Conservation (phyloP, 2,329 filamentous ascomycete genomes). For the Alternaria consortialis region DNA sequence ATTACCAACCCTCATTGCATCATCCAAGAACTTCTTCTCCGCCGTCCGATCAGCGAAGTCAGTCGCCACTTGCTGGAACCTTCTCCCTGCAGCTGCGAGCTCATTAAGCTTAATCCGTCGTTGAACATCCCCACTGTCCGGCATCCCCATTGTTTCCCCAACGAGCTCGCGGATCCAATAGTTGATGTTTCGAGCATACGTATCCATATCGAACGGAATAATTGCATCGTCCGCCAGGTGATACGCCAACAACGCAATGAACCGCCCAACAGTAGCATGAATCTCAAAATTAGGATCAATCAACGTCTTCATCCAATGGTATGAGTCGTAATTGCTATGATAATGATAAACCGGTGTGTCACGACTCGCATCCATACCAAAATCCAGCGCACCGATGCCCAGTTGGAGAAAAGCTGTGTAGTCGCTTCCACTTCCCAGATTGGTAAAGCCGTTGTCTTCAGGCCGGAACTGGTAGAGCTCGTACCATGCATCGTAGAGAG, state of each 20-base stretch:
- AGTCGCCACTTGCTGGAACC: not conserved
- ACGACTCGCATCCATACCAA: conserved; percentile 41
- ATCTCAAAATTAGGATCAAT: conserved; percentile 61
- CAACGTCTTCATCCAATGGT: conserved; percentile 62
- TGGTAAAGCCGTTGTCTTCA: conserved; percentile 38
- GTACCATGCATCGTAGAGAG: conserved; percentile 58
- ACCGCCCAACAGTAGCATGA: conserved; percentile 61
- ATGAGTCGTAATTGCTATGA: conserved; percentile 58
- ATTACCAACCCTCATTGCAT: not conserved
- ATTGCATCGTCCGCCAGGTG: conserved; percentile 51
- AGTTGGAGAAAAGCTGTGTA: conserved; percentile 59
- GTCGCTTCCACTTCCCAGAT: conserved; percentile 57
- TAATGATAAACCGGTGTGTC: conserved; percentile 57
- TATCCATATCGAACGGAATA: conserved; percentile 50
- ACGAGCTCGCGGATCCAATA: conserved; percentile 15
- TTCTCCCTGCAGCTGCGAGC: not conserved
- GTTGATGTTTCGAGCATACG: conserved; percentile 26
- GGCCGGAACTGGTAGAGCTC: conserved; percentile 35
- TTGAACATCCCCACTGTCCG: not conserved
- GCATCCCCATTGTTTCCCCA: not conserved
- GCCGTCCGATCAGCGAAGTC: not conserved
- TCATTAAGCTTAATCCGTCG: not conserved
- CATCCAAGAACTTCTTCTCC: not conserved
- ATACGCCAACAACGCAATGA: conserved; percentile 54
- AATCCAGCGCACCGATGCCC: conserved; percentile 51